Conservation (phyloP, 2,329 filamentous ascomycete genomes). For the Cladosporium sp. region DNA sequence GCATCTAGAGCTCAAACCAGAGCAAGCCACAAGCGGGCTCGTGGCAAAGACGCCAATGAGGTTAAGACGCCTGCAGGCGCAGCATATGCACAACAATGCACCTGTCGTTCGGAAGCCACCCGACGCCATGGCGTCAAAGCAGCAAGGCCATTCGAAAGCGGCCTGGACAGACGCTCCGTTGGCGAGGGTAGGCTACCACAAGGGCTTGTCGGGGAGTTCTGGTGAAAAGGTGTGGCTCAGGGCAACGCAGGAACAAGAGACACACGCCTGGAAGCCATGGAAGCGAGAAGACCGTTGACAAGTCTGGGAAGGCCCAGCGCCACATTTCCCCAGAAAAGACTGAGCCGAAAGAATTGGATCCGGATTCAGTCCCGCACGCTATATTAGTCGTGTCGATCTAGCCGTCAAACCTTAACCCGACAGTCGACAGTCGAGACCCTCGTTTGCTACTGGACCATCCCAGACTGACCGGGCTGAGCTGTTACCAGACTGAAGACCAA, state of each 20-base stretch:
- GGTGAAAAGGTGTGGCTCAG: not conserved
- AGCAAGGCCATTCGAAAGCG: not conserved
- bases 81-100: not conserved
- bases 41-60: not conserved
- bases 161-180: not conserved
- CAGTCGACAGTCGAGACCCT: slow-evolving; percentile 15
- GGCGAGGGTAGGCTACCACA: slow-evolving; percentile 4
- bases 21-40: not conserved
- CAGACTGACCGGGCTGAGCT: not conserved
- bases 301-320: not conserved
- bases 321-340: slow-evolving; percentile 1
- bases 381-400: slow-evolving; percentile 9
- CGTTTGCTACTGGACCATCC: not conserved
- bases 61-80: not conserved
- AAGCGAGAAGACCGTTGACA: slow-evolving; percentile 2
- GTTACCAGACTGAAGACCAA: not conserved
- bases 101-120: not conserved
- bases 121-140: not conserved
- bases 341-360: not conserved
- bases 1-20: not conserved
- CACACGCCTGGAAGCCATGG: not conserved
- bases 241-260: slow-evolving; percentile 9
- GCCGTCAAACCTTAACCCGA: slow-evolving; percentile 2
- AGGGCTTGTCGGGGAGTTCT: not conserved
- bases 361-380: not conserved